Evolutionary conservation across 768 basidiomycete species (phyloP).

Genomic region (Peribolospora kevripleyi): DNA sequence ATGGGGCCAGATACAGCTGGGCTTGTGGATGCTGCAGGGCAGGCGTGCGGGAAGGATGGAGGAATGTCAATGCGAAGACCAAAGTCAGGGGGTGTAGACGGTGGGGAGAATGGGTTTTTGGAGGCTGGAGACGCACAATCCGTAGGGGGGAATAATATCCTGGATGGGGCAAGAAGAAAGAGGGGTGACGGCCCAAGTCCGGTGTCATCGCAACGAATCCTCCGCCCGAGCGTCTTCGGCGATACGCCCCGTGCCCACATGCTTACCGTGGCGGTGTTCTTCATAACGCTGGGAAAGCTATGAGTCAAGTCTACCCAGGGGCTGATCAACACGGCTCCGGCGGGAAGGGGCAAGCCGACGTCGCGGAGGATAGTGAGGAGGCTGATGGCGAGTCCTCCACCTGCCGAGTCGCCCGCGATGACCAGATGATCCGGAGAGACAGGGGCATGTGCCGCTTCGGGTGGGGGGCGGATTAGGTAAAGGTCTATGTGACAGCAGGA

Average conservation of each 20-base stretch:
- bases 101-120: no score
- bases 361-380: conserved; percentile 69
- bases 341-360: conserved; percentile 49
- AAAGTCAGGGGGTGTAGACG: no score
- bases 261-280: conserved; percentile 48
- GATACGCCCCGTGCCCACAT: neutral
- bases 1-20: conserved; percentile 21
- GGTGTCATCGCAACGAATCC: no score
- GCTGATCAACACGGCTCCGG: conserved; percentile 68
- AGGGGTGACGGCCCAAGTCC: no score
- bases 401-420: conserved; percentile 76
- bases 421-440: conserved; percentile 62
- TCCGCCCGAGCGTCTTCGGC: no score
- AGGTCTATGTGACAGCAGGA: conserved; percentile 30
- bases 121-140: conserved; percentile 9
- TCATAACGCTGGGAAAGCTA: conserved; percentile 67
- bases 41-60: no score
- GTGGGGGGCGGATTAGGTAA: conserved; percentile 69
- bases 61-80: no score
- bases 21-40: conserved; percentile 17
- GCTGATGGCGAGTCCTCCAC: conserved; percentile 63
- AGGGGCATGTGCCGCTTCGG: conserved; percentile 46
- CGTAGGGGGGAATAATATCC: conserved; percentile 19
- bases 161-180: no score
- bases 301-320: conserved; percentile 86